Percentiles rank a stretch among this genome's conserved stretches.
phyloP scores from a whole-genome alignment of 2,329 filamentous ascomycete genomes.

The Aspergillus sp. region DNA sequence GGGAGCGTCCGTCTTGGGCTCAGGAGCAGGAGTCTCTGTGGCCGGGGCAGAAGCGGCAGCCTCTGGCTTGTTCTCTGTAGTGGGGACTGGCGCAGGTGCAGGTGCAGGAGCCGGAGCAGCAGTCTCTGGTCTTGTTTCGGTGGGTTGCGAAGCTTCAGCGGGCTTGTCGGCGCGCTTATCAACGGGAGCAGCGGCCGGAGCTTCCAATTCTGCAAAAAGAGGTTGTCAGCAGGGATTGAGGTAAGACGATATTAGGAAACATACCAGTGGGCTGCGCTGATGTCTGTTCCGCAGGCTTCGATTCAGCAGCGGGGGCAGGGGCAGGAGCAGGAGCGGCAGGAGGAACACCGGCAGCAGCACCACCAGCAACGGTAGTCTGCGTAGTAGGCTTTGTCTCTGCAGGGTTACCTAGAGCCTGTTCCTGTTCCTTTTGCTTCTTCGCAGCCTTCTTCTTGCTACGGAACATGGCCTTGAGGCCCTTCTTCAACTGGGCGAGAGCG shows the following conservation, averaged over 20 bases:
- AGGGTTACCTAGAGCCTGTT: conserved; percentile 9
- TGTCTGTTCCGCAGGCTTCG: conserved; percentile 4
- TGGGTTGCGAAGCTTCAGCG: conserved; percentile 1
- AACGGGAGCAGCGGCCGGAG: background rate
- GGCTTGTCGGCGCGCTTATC: conserved; percentile 6
- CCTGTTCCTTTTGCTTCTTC: conserved; percentile 4
- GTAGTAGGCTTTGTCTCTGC: conserved; percentile 1
- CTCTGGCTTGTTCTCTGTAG: conserved; percentile 9
- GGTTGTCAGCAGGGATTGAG: background rate
- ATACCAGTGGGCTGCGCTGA: conserved; percentile 11
- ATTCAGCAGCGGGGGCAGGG: background rate
- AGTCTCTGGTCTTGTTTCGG: conserved; percentile 6
- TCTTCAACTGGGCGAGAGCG: conserved; percentile 28
- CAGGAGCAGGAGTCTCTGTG: conserved; percentile 3
- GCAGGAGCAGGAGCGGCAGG: conserved; percentile 1
- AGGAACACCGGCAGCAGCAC: conserved; percentile 2
- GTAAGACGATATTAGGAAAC: background rate
- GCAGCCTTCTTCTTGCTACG: conserved; percentile 24
- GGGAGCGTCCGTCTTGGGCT: conserved; percentile 7
- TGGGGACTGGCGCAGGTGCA: background rate
- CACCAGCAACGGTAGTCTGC: conserved; percentile 2
- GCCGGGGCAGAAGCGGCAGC: conserved; percentile 5
- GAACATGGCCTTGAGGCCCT: conserved; percentile 26
- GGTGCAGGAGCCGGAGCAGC: background rate
- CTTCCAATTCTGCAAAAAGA: background rate